These are phyloP conservation scores for Camellia sinensis DNA, from an alignment of 148 eudicot species.

Conservation along the genomic window DNA sequence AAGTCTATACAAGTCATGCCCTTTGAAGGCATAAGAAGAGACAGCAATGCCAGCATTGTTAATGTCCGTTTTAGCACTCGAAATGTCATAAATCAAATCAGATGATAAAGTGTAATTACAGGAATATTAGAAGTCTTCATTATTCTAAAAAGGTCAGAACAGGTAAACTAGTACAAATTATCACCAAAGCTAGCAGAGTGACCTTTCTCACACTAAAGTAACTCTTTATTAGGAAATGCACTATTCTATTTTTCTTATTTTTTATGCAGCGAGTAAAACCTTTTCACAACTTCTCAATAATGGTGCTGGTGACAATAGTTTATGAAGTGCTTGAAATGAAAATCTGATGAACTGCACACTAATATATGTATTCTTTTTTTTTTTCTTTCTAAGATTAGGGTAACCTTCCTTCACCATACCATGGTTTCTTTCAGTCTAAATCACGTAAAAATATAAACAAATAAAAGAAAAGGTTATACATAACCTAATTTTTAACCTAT, in stretches of 20 bases:
- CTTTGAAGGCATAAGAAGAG: neutral
- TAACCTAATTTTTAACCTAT: neutral
- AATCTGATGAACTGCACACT: neutral
- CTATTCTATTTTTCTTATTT: neutral
- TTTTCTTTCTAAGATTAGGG: neutral
- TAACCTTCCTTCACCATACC: neutral
- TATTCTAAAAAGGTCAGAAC: neutral
- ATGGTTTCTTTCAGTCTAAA: neutral
- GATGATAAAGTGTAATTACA: neutral
- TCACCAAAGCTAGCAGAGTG: neutral
- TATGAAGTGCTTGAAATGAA: neutral
- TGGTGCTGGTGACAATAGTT: neutral
- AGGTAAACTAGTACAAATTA: neutral
- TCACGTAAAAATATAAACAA: neutral
- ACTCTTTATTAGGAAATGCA: neutral
- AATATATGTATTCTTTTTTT: neutral
- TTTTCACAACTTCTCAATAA: neutral
- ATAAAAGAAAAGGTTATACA: neutral
- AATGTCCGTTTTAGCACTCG: too few species aligned
- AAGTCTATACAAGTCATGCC: neutral
- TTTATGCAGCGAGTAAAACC: neutral
- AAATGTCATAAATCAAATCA: neutral
- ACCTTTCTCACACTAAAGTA: too few species aligned
- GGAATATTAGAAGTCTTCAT: neutral
- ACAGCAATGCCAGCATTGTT: too few species aligned